phyloP scores from a whole-genome alignment of 495 filamentous ascomycete genomes.

The Margaritispora aquatica region DNA sequence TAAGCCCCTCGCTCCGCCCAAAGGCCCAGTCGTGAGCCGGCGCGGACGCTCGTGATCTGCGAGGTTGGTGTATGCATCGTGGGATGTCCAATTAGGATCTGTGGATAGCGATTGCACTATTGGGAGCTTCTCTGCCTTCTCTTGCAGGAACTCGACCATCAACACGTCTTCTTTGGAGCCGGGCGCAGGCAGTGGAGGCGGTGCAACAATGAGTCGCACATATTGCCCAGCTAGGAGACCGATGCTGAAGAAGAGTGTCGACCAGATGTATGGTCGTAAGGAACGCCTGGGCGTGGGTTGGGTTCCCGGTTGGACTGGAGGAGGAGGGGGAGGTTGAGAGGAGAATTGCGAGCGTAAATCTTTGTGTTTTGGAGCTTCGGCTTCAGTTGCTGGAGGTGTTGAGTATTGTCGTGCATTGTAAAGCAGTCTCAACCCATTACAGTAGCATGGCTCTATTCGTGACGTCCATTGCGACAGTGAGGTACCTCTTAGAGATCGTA shows the following conservation, averaged over 20 bases:
- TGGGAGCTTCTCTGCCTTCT: constrained; percentile 36
- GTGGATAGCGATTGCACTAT: constrained; percentile 46
- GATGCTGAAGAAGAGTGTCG: constrained; percentile 30
- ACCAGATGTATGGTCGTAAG: constrained; percentile 21
- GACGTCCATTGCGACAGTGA: background rate
- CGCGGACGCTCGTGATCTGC: constrained; percentile 27
- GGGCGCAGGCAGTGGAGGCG: constrained; percentile 27
- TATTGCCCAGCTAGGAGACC: constrained; percentile 30
- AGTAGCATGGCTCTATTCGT: background rate
- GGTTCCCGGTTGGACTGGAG: too few species aligned
- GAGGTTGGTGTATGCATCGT: constrained; percentile 50
- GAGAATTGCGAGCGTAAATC: constrained; percentile 20
- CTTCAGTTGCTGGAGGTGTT: constrained; percentile 5
- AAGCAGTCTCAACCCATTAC: background rate
- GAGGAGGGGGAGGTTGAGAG: background rate
- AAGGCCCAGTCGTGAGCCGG: constrained; percentile 34
- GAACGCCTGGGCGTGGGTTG: constrained; percentile 18
- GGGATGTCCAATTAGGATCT: constrained; percentile 46
- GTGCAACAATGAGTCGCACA: constrained; percentile 30
- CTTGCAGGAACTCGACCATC: constrained; percentile 27
- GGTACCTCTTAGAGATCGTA: background rate
- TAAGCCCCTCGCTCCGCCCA: constrained; percentile 37
- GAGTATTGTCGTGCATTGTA: constrained; percentile 2
- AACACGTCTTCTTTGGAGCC: constrained; percentile 30
- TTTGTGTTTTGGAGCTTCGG: constrained; percentile 4